Conservation (phyloP, 305 asterid genomes). For the Solanum aculeatissimum region DNA sequence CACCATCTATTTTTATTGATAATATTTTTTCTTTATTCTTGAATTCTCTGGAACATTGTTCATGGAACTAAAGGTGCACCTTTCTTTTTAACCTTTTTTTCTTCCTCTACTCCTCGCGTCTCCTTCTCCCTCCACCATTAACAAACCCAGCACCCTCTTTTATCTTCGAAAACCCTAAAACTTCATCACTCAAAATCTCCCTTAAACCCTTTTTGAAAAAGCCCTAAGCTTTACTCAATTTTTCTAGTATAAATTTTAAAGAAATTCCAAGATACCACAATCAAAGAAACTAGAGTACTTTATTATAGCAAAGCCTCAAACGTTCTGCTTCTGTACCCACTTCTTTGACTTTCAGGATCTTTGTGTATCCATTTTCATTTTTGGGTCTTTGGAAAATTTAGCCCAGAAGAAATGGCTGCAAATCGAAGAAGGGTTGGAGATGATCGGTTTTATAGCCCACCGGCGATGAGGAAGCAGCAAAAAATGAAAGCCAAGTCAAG, state of each 20-base stretch:
- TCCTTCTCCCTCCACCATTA: conserved; percentile 1
- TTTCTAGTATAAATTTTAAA: not conserved
- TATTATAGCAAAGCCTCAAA: not conserved
- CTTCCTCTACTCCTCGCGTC: not conserved
- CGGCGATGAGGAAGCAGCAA: conserved; percentile 55
- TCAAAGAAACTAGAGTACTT: not conserved
- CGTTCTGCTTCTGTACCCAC: not conserved
- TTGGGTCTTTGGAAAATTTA: not conserved
- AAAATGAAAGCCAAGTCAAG: conserved; percentile 29
- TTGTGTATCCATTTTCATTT: not conserved
- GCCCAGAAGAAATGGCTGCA: not conserved
- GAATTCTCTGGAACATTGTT: conserved; percentile 1
- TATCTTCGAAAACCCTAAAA: not conserved
- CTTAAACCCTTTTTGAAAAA: not conserved
- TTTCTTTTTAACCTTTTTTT: not conserved
- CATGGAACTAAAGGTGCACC: not conserved
- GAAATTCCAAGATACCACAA: not conserved
- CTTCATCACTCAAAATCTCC: not conserved
- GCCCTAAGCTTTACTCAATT: not conserved
- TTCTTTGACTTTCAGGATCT: not conserved
- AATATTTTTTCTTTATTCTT: not conserved
- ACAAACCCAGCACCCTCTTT: not conserved
- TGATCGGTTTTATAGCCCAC: conserved; percentile 73
- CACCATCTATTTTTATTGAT: not conserved
- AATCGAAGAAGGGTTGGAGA: conserved; percentile 37